phyloP scores from a whole-genome alignment of 768 basidiomycete species.

The Crepidotus variabilis region DNA sequence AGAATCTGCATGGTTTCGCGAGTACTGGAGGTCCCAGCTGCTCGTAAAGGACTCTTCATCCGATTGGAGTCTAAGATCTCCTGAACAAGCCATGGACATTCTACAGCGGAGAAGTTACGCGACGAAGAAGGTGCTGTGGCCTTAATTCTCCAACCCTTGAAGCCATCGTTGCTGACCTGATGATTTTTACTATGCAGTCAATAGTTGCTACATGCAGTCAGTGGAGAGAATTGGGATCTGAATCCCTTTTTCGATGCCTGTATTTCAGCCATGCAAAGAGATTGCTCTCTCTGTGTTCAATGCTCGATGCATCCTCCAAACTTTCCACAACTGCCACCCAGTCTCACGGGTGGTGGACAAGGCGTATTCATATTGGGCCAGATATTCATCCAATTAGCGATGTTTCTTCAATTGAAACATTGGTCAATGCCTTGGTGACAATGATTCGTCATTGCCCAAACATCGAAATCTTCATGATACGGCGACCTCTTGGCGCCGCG shows the following conservation, averaged over 20 bases:
- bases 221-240: conserved; percentile 59
- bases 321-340: conserved; percentile 33
- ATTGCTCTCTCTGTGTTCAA: conserved; percentile 45
- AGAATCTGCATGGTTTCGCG: conserved; percentile 62
- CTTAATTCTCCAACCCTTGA: no score
- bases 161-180: no score
- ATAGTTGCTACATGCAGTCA: conserved; percentile 65
- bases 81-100: conserved; percentile 53
- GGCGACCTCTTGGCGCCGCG: conserved; percentile 55
- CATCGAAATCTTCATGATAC: conserved; percentile 68
- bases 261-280: conserved; percentile 62
- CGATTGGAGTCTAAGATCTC: conserved; percentile 57
- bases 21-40: conserved; percentile 5
- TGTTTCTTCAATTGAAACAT: conserved; percentile 38
- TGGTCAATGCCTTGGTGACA: conserved; percentile 51
- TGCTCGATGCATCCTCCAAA: conserved; percentile 43
- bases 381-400: conserved; percentile 33
- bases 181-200: conserved; percentile 34
- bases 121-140: conserved; percentile 61
- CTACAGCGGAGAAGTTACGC: conserved; percentile 59
- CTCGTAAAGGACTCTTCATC: conserved; percentile 16
- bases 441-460: conserved; percentile 68
- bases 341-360: conserved; percentile 67
- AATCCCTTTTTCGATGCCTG: conserved; percentile 66
- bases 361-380: conserved; percentile 65